phyloP scores from a whole-genome alignment of 2,329 filamentous ascomycete species.

The Fulvia fulva region DNA sequence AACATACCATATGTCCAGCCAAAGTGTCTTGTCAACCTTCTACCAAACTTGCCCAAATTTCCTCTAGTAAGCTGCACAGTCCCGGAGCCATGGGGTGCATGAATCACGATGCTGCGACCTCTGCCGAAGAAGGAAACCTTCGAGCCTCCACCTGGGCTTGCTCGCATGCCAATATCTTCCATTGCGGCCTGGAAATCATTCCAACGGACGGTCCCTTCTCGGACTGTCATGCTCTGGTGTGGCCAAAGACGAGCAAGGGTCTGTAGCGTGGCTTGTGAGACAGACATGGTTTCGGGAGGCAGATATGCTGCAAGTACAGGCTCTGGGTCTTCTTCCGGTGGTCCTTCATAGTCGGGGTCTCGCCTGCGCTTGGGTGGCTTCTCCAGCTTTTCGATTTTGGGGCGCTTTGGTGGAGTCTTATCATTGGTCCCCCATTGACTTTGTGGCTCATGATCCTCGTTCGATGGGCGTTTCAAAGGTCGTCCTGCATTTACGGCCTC shows the following conservation, averaged over 20 bases:
- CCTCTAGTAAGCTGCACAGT: not conserved
- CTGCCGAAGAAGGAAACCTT: not conserved
- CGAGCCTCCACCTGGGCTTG: not conserved
- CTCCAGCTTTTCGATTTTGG: not conserved
- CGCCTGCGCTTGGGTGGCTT: not conserved
- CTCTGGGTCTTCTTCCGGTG: not conserved
- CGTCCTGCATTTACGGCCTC: not conserved
- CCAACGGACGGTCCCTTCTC: not conserved
- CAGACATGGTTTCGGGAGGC: not conserved
- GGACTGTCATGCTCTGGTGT: not conserved
- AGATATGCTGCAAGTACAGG: not conserved
- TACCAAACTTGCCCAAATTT: not conserved
- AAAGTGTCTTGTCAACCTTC: not conserved
- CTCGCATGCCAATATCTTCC: not conserved
- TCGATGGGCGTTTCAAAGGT: not conserved
- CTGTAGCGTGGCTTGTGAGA: not conserved
- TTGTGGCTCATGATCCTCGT: not conserved
- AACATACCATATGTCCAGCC: not conserved
- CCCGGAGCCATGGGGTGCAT: not conserved
- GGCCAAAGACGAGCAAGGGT: conserved; percentile 1
- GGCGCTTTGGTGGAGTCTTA: not conserved
- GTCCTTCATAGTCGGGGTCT: not conserved
- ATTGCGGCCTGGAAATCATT: not conserved
- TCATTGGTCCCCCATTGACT: not conserved
- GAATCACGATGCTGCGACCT: not conserved